Conservation (phyloP, 352 stramenopile genomes). For the Blastocystis hominis region DNA sequence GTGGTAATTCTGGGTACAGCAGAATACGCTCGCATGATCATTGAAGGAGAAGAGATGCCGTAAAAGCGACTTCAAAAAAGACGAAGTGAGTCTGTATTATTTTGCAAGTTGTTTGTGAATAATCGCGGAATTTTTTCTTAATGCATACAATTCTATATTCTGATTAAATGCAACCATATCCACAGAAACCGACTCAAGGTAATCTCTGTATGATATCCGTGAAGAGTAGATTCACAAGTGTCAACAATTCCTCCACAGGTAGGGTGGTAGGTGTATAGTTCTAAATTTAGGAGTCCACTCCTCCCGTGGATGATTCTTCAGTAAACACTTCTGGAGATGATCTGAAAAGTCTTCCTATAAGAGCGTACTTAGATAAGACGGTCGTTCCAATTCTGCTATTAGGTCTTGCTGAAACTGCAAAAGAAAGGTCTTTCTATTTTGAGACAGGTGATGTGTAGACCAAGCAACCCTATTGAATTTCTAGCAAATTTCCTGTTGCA, state of each 20-base stretch:
- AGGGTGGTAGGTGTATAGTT: neutral
- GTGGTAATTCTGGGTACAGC: constrained; percentile 14
- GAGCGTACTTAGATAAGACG: constrained; percentile 44
- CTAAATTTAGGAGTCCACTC: neutral
- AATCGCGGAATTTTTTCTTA: neutral
- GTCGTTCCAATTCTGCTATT: constrained; percentile 27
- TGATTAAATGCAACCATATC: neutral
- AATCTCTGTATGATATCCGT: neutral
- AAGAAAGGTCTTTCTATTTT: constrained; percentile 13
- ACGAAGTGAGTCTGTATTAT: neutral
- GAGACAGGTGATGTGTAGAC: neutral
- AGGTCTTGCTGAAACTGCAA: constrained; percentile 39
- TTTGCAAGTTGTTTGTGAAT: neutral
- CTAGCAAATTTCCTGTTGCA: constrained; percentile 38
- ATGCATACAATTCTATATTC: neutral
- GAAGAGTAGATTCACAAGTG: neutral
- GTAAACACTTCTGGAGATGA: neutral
- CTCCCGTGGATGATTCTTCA: neutral
- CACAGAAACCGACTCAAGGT: neutral
- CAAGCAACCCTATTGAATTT: constrained; percentile 18
- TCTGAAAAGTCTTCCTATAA: constrained; percentile 28
- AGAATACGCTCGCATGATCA: constrained; percentile 25
- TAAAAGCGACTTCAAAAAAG: neutral
- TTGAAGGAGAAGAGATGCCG: neutral
- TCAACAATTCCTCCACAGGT: neutral